Evolutionary conservation across 495 filamentous ascomycete genomes (phyloP).

Genomic region (Poronia punctata): DNA sequence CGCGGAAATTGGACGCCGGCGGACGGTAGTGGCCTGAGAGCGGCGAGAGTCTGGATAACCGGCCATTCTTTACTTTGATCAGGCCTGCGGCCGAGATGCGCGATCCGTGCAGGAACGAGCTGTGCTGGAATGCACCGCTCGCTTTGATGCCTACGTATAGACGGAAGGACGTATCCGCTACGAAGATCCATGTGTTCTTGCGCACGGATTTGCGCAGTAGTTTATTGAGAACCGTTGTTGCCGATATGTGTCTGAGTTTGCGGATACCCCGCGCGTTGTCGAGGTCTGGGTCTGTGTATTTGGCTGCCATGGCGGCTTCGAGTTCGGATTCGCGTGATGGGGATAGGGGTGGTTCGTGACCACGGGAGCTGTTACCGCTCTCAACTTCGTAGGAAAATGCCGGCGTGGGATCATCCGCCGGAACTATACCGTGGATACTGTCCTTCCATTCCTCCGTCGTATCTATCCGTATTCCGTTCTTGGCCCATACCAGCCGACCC

Average conservation of each 20-base stretch:
- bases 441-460: conserved; percentile 73
- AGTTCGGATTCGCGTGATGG: conserved; percentile 21
- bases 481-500: conserved; percentile 69
- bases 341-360: too few species aligned
- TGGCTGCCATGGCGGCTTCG: conserved; percentile 36
- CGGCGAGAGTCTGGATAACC: conserved; percentile 49
- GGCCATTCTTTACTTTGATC: conserved; percentile 77
- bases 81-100: conserved; percentile 77
- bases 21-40: conserved; percentile 84
- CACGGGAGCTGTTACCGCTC: too few species aligned
- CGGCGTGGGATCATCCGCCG: conserved; percentile 52
- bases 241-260: conserved; percentile 61
- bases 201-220: conserved; percentile 62
- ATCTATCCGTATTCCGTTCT: conserved; percentile 68
- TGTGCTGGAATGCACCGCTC: conserved; percentile 83
- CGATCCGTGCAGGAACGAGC: conserved; percentile 74
- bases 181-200: conserved; percentile 88
- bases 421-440: conserved; percentile 70
- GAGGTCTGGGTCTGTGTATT: conserved; percentile 48
- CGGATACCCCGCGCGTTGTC: conserved; percentile 50
- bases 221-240: conserved; percentile 61
- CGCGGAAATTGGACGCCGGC: conserved; percentile 67
- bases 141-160: conserved; percentile 90
- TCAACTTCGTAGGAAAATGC: conserved; percentile 30
- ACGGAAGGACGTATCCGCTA: conserved; percentile 76